Percentiles rank a stretch among this genome's conserved stretches.
phyloP scores from a whole-genome alignment of 192 early-diverging fungal species.

The Diversispora eburnea region DNA sequence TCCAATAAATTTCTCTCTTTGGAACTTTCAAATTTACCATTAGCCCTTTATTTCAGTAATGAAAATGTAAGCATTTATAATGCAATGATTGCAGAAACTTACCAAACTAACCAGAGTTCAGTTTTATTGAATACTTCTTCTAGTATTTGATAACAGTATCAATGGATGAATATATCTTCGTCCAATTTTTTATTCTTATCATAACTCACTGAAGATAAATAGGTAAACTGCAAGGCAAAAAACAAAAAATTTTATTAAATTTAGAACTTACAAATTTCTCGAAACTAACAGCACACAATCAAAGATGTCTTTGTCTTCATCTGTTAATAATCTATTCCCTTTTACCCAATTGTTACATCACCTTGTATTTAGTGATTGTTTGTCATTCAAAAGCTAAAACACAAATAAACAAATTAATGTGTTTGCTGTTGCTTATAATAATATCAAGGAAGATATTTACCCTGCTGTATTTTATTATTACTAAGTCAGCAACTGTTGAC shows the following conservation, averaged over 20 bases:
- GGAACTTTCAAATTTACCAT: conserved; percentile 21
- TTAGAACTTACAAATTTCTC: conserved; percentile 25
- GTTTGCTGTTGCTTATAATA: conserved; percentile 9
- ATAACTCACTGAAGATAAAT: conserved; percentile 19
- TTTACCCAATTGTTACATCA: conserved; percentile 7
- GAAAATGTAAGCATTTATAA: conserved; percentile 4
- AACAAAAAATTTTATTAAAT: conserved; percentile 8
- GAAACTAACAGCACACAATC: conserved; percentile 8
- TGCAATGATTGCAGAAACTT: conserved; percentile 20
- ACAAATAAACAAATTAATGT: conserved; percentile 12
- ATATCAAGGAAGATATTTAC: conserved; percentile 12
- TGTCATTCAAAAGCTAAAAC: conserved; percentile 21
- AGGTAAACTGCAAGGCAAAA: conserved; percentile 6
- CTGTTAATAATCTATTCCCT: conserved; percentile 1
- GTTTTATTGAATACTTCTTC: conserved; percentile 20
- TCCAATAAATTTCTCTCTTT: conserved; percentile 17
- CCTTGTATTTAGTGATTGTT: conserved; percentile 22
- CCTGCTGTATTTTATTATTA: conserved; percentile 11
- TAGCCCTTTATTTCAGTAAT: conserved; percentile 6
- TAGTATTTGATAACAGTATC: conserved; percentile 15
- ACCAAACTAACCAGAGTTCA: conserved; percentile 11
- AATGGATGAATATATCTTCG: conserved; percentile 1
- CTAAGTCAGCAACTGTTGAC: neutral
- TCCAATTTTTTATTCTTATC: conserved; percentile 20
- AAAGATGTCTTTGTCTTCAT: conserved; percentile 17